These are phyloP conservation scores for Westerdykella sp. DNA, from an alignment of 2,329 filamentous ascomycete species.

Conservation along the genomic window DNA sequence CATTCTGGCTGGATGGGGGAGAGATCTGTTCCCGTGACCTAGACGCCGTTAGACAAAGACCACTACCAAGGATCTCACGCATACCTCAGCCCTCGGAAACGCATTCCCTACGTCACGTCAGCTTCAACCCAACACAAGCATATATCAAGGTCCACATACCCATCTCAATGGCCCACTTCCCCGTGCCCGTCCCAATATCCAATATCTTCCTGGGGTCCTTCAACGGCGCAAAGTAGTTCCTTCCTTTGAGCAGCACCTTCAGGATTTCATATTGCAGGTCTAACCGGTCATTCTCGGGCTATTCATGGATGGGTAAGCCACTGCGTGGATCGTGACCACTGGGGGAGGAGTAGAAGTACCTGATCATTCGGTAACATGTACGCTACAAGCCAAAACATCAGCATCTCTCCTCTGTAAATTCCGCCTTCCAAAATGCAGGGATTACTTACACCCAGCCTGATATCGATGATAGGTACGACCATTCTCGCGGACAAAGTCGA, in stretches of 20 bases:
- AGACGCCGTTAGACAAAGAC: constrained; percentile 10
- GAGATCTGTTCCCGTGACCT: constrained; percentile 40
- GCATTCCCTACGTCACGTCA: constrained; percentile 19
- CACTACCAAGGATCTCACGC: constrained; percentile 2
- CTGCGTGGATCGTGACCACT: constrained; percentile 5
- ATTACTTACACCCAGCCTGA: constrained; percentile 33
- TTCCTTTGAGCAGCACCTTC: constrained; percentile 30
- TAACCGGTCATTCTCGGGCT: constrained; percentile 36
- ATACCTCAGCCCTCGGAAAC: constrained; percentile 30
- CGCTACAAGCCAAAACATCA: constrained; percentile 14
- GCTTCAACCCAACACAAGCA: constrained; percentile 8
- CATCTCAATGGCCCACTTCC: constrained; percentile 40
- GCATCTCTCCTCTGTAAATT: background rate
- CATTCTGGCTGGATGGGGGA: constrained; percentile 37
- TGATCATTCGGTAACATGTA: constrained; percentile 37
- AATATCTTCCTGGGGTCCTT: constrained; percentile 33
- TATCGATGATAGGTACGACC: constrained; percentile 39
- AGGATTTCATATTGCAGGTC: constrained; percentile 37
- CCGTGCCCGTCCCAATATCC: constrained; percentile 40
- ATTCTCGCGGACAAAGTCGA: constrained; percentile 36
- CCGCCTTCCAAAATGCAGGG: background rate
- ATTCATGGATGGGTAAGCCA: constrained; percentile 3
- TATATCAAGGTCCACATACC: constrained; percentile 23
- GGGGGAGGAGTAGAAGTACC: constrained; percentile 15
- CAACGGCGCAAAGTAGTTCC: constrained; percentile 36